phyloP scores from a whole-genome alignment of 106 monocot species.

The Cymbidium sinense region DNA sequence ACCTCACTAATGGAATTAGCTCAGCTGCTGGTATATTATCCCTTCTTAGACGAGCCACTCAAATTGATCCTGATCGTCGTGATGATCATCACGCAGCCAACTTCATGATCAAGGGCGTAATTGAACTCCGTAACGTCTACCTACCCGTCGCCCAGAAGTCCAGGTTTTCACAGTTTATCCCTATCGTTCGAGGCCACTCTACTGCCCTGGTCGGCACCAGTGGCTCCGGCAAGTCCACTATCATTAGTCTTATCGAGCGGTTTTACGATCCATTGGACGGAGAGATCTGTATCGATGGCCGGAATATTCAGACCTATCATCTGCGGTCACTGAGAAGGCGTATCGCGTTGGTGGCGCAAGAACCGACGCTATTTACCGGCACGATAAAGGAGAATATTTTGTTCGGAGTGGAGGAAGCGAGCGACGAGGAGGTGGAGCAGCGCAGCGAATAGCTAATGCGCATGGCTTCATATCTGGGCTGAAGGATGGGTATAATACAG shows the following conservation, averaged over 20 bases:
- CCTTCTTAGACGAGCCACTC: neutral
- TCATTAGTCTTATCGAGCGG: conserved; percentile 31
- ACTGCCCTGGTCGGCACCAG: conserved; percentile 28
- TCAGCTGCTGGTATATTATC: conserved; percentile 10
- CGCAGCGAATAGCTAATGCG: conserved; percentile 22
- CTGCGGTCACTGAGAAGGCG: conserved; percentile 19
- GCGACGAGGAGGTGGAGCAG: conserved; percentile 19
- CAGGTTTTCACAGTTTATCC: conserved; percentile 10
- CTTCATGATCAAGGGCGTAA: neutral
- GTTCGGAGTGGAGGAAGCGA: conserved; percentile 14
- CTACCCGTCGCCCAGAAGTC: conserved; percentile 17
- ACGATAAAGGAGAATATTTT: conserved; percentile 24
- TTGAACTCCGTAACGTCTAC: conserved; percentile 22
- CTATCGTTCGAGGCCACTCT: conserved; percentile 15
- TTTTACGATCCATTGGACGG: conserved; percentile 25
- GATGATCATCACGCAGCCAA: conserved; percentile 3
- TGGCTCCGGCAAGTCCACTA: conserved; percentile 32
- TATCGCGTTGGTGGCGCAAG: conserved; percentile 25
- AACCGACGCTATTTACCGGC: conserved; percentile 21
- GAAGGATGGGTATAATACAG: conserved; percentile 22
- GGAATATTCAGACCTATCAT: conserved; percentile 13
- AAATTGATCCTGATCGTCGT: conserved; percentile 13
- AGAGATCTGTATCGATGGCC: conserved; percentile 18
- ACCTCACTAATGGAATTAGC: conserved; percentile 18
- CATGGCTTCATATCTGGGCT: conserved; percentile 25